A percentile compares a stretch with the other conserved stretches of the same genome.
These are phyloP conservation scores for Diaporthe batatas DNA, from an alignment of 2,329 filamentous ascomycete genomes.

Conservation along the genomic window DNA sequence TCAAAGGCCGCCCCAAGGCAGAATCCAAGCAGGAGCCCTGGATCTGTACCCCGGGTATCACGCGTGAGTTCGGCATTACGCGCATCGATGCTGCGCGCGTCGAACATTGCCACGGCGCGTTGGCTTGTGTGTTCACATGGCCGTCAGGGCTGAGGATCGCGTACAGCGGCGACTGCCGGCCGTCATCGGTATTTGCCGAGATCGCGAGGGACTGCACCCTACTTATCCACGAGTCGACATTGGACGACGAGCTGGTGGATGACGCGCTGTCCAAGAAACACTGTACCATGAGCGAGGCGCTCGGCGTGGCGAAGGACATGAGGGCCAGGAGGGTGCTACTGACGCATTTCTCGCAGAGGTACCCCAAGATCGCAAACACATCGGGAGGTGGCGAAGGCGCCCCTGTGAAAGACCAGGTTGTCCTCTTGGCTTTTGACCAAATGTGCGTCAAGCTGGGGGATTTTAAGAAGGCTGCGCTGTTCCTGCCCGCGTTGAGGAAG, in stretches of 20 bases:
- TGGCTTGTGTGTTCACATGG: slow-evolving; percentile 83
- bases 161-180: slow-evolving; percentile 95
- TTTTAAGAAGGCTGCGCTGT: slow-evolving; percentile 75
- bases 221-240: slow-evolving; percentile 95
- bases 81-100: slow-evolving; percentile 78
- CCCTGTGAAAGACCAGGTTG: slow-evolving; percentile 64
- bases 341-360: slow-evolving; percentile 96
- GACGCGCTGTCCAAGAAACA: slow-evolving; percentile 93
- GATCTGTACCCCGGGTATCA: slow-evolving; percentile 49
- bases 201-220: slow-evolving; percentile 84
- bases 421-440: slow-evolving; percentile 82
- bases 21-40: slow-evolving; percentile 45
- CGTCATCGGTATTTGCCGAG: slow-evolving; percentile 75
- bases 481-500: slow-evolving; percentile 69
- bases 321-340: slow-evolving; percentile 82
- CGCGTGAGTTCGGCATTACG: slow-evolving; percentile 68
- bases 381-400: slow-evolving; percentile 43
- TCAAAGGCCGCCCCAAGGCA: slow-evolving; percentile 37
- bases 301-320: slow-evolving; percentile 84
- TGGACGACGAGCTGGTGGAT: slow-evolving; percentile 83
- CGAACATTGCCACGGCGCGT: slow-evolving; percentile 82
- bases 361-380: slow-evolving; percentile 74
- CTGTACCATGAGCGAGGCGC: slow-evolving; percentile 87
- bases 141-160: slow-evolving; percentile 85
- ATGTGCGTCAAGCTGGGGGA: slow-evolving; percentile 81